phyloP scores from a whole-genome alignment of 2,329 filamentous ascomycete genomes.

The Mycosphaerella sp. region DNA sequence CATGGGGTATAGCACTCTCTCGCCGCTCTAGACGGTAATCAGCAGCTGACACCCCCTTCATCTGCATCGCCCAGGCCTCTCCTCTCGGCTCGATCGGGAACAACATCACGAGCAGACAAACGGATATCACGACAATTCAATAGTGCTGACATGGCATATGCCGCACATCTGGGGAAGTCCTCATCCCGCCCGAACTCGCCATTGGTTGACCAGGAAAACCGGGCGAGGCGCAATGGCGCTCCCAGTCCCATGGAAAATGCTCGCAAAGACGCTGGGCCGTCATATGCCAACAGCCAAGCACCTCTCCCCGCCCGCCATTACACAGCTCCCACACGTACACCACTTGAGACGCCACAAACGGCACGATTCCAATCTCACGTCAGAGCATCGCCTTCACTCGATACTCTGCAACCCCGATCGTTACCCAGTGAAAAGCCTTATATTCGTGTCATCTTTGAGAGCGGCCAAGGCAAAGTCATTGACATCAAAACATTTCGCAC shows the following conservation, averaged over 20 bases:
- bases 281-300: constrained; percentile 40
- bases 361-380: constrained; percentile 62
- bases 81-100: constrained; percentile 46
- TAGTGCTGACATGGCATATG: constrained; percentile 40
- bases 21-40: constrained; percentile 64
- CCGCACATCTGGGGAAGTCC: constrained; percentile 42
- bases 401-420: constrained; percentile 59
- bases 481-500: constrained; percentile 88
- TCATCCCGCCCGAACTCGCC: constrained; percentile 68
- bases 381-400: constrained; percentile 74
- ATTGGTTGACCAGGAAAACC: constrained; percentile 51
- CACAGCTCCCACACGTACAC: constrained; percentile 42
- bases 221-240: constrained; percentile 53
- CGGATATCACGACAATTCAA: constrained; percentile 44
- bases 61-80: constrained; percentile 59
- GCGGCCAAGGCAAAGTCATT: constrained; percentile 85
- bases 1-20: constrained; percentile 63
- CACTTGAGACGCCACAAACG: constrained; percentile 56
- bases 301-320: constrained; percentile 38
- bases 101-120: constrained; percentile 43
- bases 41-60: constrained; percentile 51
- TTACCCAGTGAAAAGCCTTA: constrained; percentile 80
- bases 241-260: constrained; percentile 51
- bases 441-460: constrained; percentile 88
- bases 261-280: constrained; percentile 45